Conservation (phyloP, 352 stramenopile species). For the Globisporangium cystogenes region DNA sequence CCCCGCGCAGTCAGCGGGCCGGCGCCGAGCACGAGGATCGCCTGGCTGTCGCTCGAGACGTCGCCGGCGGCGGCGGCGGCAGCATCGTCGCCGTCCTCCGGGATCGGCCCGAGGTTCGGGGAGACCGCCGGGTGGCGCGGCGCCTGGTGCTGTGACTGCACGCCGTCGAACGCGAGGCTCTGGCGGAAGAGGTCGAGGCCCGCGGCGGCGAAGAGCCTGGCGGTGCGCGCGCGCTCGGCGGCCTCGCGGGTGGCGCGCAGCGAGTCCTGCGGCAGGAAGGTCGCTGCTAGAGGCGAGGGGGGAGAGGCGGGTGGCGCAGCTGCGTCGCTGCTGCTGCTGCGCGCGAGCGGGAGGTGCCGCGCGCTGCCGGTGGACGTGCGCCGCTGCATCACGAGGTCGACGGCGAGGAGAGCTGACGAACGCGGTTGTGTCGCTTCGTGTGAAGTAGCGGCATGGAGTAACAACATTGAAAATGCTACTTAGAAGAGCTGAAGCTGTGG, state of each 20-base stretch:
- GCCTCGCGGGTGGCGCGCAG: conserved; percentile 14
- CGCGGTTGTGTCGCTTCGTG: too few relatives aligned
- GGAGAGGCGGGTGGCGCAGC: background rate
- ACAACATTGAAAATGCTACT: background rate
- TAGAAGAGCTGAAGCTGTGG: too few relatives aligned
- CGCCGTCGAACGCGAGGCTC: conserved; percentile 41
- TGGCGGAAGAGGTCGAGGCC: conserved; percentile 60
- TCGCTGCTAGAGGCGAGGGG: conserved; percentile 22
- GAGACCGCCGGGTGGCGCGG: conserved; percentile 38
- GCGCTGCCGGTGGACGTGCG: background rate
- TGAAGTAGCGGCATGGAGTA: too few relatives aligned
- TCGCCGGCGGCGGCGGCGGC: background rate
- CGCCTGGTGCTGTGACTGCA: conserved; percentile 26
- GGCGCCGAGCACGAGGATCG: conserved; percentile 47
- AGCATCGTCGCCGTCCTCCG: conserved; percentile 26
- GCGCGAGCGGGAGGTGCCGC: background rate
- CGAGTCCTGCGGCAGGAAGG: conserved; percentile 45
- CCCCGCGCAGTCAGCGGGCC: conserved; percentile 20
- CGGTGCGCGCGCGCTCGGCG: conserved; percentile 1
- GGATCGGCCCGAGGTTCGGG: conserved; percentile 49
- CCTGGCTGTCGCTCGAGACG: conserved; percentile 20
- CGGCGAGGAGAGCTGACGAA: too few relatives aligned
- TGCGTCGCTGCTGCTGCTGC: background rate
- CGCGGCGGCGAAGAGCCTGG: conserved; percentile 37
- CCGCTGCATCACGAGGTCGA: too few relatives aligned